Base-by-base conservation (phyloP, 208 protist genomes). In the Leishmania arabica region DNA sequence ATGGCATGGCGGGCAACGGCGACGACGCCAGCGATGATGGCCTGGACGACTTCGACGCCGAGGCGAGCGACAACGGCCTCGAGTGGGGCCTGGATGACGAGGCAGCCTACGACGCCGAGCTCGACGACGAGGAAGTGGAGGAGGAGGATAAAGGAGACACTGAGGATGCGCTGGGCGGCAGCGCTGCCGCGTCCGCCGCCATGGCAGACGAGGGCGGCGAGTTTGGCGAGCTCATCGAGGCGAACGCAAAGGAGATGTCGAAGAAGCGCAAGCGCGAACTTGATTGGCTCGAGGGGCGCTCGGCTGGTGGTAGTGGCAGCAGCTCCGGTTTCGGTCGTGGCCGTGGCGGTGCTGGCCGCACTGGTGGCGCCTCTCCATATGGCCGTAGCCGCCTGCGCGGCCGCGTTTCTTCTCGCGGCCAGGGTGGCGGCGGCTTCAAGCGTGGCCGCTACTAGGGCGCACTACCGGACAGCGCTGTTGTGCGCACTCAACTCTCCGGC, bases 81-180 rank as follows among this genome's bases (percentile, higher is more conserved):
- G 89, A 96, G 74, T 95, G 92, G 92, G 92, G 92, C 60, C 88
- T 84, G 65, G 90, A 92, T 66, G 92, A 95, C 78, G 91, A 93
- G 24, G 89, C 86, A 27, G 86, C 79, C 54, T 90, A 91, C 80
- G 87, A 91, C 73, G 88, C 78, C 27, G 84, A 81, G n/a, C 70
- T 86, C 7, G 85, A 90, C 70, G 82, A 81, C 37, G 75, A 84
- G 47, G 85, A 90, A 19, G 70, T 81, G 31, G 76, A 82, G 64
- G 68, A 77, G 31, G 82, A 82, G 42, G 80, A 81, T n/a, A 79
- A 88, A 40, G 89, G 83, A 8, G 82, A 89, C 60, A 84, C 84
- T 4, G 86, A 89, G 65, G 86, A 86, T 54, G 89, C 75, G 13
- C 77, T 96, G 13, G 86, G 89, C n/a, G 88, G 86, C 7, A 75